Percentiles rank a stretch among this genome's conserved stretches.
Evolutionary conservation across 495 filamentous ascomycete genomes (phyloP).

Genomic region (Cercophora samala): DNA sequence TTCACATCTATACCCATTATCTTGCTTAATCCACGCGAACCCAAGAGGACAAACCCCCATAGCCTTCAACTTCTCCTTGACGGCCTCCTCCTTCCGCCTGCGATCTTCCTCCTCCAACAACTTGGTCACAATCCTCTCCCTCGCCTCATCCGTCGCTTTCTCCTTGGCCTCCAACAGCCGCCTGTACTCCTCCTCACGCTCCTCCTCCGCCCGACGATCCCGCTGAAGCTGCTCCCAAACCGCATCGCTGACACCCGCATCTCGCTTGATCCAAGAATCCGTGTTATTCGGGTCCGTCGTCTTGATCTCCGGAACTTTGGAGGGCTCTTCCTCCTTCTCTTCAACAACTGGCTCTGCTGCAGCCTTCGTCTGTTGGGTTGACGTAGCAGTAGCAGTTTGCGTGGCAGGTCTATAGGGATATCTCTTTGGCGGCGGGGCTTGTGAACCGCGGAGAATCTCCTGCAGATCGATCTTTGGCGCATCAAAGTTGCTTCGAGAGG

Average conservation of each 20-base stretch:
- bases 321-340: not conserved
- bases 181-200: constrained; percentile 32
- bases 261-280: constrained; percentile 33
- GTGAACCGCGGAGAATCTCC: not conserved
- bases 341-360: not conserved
- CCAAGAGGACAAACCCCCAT: constrained; percentile 53
- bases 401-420: constrained; percentile 1
- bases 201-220: constrained; percentile 40
- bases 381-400: not conserved
- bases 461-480: constrained; percentile 1
- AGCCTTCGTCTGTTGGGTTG: not conserved
- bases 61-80: constrained; percentile 43
- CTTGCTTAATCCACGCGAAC: constrained; percentile 55
- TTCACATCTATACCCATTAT: constrained; percentile 51
- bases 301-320: constrained; percentile 1
- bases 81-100: constrained; percentile 38
- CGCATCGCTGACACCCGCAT: constrained; percentile 56
- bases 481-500: constrained; percentile 19
- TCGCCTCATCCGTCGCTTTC: constrained; percentile 21
- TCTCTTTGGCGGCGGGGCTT: not conserved
- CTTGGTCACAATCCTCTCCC: constrained; percentile 30
- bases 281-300: not conserved
- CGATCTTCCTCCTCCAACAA: constrained; percentile 32
- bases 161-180: constrained; percentile 24
- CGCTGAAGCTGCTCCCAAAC: constrained; percentile 58